Percentiles rank a stretch among this genome's conserved stretches.
These are phyloP conservation scores for Helminthosporium solani DNA, from an alignment of 2,329 filamentous ascomycete species.

Conservation along the genomic window DNA sequence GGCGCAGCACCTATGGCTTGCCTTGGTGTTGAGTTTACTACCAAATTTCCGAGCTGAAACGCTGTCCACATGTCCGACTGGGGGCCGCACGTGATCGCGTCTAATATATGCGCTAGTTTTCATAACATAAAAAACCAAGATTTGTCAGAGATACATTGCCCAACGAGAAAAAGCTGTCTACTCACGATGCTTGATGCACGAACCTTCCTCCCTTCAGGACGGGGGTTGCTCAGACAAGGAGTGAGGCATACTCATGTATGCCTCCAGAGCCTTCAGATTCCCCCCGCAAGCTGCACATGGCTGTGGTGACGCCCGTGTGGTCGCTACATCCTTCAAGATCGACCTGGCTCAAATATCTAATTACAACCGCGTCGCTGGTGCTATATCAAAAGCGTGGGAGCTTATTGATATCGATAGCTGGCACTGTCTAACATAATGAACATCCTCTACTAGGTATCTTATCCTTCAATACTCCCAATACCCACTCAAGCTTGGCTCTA, in stretches of 20 bases:
- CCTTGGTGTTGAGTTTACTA: constrained; percentile 1
- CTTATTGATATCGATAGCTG: background rate
- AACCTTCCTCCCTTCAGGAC: background rate
- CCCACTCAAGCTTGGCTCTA: background rate
- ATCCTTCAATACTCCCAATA: background rate
- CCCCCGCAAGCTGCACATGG: constrained; percentile 1
- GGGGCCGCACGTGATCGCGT: background rate
- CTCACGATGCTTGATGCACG: background rate
- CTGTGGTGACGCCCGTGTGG: background rate
- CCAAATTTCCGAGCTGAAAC: constrained; percentile 1
- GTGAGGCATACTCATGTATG: constrained; percentile 3
- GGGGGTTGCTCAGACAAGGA: constrained; percentile 6
- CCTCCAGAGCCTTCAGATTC: background rate
- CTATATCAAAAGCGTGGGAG: background rate
- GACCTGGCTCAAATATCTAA: constrained; percentile 13
- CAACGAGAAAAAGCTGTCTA: background rate
- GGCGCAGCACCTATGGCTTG: background rate
- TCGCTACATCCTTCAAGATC: constrained; percentile 3
- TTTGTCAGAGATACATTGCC: background rate
- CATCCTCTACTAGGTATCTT: constrained; percentile 5
- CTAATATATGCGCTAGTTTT: background rate
- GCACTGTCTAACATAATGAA: background rate
- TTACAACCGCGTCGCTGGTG: constrained; percentile 12
- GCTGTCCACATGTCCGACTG: background rate
- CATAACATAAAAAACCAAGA: background rate